Conservation (phyloP, 108 stramenopile species). For the Pseudonitzschia pungens region DNA sequence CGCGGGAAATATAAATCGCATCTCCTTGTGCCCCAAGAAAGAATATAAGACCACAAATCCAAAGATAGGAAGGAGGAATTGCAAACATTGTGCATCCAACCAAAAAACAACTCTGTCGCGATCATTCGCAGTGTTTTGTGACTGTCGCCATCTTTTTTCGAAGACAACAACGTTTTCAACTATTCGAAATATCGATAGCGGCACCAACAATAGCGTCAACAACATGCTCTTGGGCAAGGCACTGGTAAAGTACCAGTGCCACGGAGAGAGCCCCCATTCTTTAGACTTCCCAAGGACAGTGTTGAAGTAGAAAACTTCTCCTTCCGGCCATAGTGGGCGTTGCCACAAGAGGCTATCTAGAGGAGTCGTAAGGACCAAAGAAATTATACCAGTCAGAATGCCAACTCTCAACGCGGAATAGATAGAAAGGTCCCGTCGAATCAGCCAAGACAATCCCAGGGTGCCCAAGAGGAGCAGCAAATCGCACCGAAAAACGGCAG, state of each 20-base stretch:
- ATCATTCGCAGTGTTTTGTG: conserved; percentile 6
- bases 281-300: conserved; percentile 89
- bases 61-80: conserved; percentile 58
- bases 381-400: conserved; percentile 48
- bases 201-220: conserved; percentile 66
- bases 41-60: conserved; percentile 85
- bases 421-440: conserved; percentile 60
- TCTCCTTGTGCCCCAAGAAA: conserved; percentile 93
- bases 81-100: conserved; percentile 53
- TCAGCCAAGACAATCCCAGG: conserved; percentile 70
- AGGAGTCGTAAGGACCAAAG: conserved; percentile 74
- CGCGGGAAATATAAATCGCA: conserved; percentile 92
- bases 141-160: conserved; percentile 15
- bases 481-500: conserved; percentile 94
- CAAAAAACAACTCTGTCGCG: neutral
- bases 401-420: conserved; percentile 64
- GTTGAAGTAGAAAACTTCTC: conserved; percentile 95
- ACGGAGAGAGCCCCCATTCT: conserved; percentile 93
- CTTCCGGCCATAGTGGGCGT: conserved; percentile 96
- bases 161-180: conserved; percentile 40
- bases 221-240: conserved; percentile 87
- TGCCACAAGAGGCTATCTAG: conserved; percentile 91
- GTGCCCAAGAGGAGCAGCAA: conserved; percentile 83
- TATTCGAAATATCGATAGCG: conserved; percentile 60
- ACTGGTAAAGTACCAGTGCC: conserved; percentile 89